These are phyloP conservation scores for Plasmodium gaboni DNA, from an alignment of 169 alveolate genomes.

Conservation along the genomic window DNA sequence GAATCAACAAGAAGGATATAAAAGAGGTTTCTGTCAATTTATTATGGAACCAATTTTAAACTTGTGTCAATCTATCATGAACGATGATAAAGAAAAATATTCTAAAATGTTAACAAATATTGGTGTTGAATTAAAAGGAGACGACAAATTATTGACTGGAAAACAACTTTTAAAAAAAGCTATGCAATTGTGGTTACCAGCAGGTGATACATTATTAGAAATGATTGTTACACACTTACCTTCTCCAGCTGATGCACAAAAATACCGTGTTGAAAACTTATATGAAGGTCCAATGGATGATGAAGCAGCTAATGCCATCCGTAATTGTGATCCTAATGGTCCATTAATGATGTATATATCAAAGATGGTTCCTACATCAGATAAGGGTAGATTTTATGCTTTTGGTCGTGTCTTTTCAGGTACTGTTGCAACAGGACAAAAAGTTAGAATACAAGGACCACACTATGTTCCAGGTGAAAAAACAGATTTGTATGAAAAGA, in stretches of 20 bases:
- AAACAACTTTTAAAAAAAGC: slow-evolving; percentile 97
- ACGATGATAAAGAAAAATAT: slow-evolving; percentile 95
- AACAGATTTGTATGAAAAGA: slow-evolving; percentile 96
- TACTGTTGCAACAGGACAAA: slow-evolving; percentile 98
- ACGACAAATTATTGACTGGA: slow-evolving; percentile 96
- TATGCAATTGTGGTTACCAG: slow-evolving; percentile 99
- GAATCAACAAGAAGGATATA: slow-evolving; percentile 87
- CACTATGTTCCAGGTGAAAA: slow-evolving; percentile 98
- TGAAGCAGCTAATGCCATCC: slow-evolving; percentile 96
- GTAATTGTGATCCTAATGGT: slow-evolving; percentile 98
- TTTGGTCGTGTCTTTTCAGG: slow-evolving; percentile 99
- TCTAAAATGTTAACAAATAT: slow-evolving; percentile 93
- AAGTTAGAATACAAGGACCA: slow-evolving; percentile 99
- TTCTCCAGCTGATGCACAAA: slow-evolving; percentile 98
- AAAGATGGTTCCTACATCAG: slow-evolving; percentile 99
- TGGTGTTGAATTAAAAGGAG: slow-evolving; percentile 95
- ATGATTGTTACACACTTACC: slow-evolving; percentile 99
- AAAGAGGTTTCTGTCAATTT: slow-evolving; percentile 97
- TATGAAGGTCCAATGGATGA: slow-evolving; percentile 99
- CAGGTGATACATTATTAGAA: slow-evolving; percentile 98
- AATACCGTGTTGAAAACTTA: slow-evolving; percentile 97
- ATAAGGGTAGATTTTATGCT: slow-evolving; percentile 99
- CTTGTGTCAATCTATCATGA: slow-evolving; percentile 94
- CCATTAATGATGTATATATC: slow-evolving; percentile 99
- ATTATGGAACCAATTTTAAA: slow-evolving; percentile 99